Evolutionary conservation across 2,329 filamentous ascomycete species (phyloP), one percentile per base, ranked within the genome.

Genomic region (Drechslerella stenobrocha): DNA sequence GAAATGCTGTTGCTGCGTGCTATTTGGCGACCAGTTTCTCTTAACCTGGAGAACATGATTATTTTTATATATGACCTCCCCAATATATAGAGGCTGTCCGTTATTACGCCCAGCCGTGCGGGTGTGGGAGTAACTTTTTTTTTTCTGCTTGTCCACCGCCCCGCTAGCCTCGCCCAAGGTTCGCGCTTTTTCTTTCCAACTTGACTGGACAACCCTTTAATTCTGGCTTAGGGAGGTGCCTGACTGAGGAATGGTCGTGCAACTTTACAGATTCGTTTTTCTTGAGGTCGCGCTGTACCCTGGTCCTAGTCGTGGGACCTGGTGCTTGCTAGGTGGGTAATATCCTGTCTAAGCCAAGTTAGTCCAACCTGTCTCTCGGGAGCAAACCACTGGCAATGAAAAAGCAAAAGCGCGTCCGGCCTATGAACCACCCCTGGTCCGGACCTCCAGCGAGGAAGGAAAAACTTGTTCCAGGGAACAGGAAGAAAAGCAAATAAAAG

Each of bases 171-270:
- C 37, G 52, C 53, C 60, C 60, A 66, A 66, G 52, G 40, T 42
- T 42, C 37, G 37, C 37, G 22, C 9, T 18, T 13, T 42, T 30
- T 58, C 45, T 42, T 42, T 42, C 9, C 37, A 42, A 42, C 37
- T 42, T 56, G 59, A 51, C 34, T 45, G 28, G 51, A 46, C 35
- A 35, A 48, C 59, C 59, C 59, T 66, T 66, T 57, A 53, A 58
- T 58, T 58, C 53, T 59, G 52, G 60, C 52, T 66, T 58, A 66
- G 61, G 60, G 63, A 67, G 63, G 63, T 66, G 60, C 52, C 59
- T 55, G n/a, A 40, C 34, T 53, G 46, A 44, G 28, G 32, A 57
- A 22, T 30, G 20, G 53, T 58, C 48, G 61, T 66, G 61, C 61
- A 66, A 58, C 53, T 60, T 48, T 42, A 37, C 48, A 66, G 52